Evolutionary conservation across 2,329 filamentous ascomycete species (phyloP), one percentile per base, ranked within the genome.

Genomic region (Hyphodiscus sp.): DNA sequence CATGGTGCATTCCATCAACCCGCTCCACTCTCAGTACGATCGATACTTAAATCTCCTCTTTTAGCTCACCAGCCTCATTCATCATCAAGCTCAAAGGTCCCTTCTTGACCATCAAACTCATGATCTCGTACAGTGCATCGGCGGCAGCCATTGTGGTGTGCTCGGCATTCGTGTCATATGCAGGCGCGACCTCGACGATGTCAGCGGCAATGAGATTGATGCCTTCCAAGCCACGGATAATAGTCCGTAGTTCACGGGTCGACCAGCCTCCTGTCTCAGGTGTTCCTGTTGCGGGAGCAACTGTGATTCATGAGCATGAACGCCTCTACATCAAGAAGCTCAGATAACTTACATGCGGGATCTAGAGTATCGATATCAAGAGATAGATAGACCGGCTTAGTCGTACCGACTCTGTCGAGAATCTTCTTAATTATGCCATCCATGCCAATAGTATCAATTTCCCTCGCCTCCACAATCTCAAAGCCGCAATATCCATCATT

Each of bases 301-400:
- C 76, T 79, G 45, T 41, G 20, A 8, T 20, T 20, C 29, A 49
- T 66, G 30, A 65, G 53, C 30, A 45, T 38, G 33, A 42, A 48
- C 16, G 41, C 16, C 71, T 78, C 68, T 69, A 82, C 79, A 92
- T 5, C 88, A 88, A 8, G 91, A 89, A 67, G 95, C 90, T 2
- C 95, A 75, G 0, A 88, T 91, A 66, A 71, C 78, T 69, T 69
- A 82, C 79, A 92, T 5, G 88, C 88, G 8, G 91, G 90, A 67
- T 95, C 90, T 2, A 95, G 75, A 0, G 89, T 91, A 66, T 95
- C 90, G 63, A 95, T 95, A 66, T 96, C 91, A 46, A 95, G 85
- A 7, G 82, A 88, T 30, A 95, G 72, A 66, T 95, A 95, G 0
- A 94, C 87, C 0, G 89, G 89, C 56, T 83, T 84, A 51, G 78